These are phyloP conservation scores for Amanita exitialis DNA, from an alignment of 768 basidiomycete species.

Conservation along the genomic window DNA sequence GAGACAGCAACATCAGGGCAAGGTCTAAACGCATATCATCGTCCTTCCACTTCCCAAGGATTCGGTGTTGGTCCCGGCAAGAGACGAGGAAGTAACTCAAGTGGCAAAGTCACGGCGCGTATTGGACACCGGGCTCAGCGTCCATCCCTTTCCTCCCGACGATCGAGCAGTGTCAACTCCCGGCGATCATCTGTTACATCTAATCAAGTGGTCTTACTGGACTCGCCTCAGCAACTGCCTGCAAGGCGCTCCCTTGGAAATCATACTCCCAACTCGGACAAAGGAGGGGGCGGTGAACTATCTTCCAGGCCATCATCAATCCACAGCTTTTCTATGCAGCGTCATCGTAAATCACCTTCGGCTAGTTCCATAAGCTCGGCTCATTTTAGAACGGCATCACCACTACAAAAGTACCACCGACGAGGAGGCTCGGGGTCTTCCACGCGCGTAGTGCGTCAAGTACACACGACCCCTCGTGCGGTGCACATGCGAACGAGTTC, in stretches of 20 bases:
- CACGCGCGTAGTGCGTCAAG: constrained; percentile 67
- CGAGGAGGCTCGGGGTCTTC: constrained; percentile 76
- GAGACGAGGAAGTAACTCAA: constrained; percentile 36
- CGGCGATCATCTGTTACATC: constrained; percentile 50
- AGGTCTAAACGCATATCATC: constrained; percentile 17
- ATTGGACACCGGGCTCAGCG: constrained; percentile 50
- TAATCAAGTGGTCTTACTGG: constrained; percentile 42
- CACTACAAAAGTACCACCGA: constrained; percentile 71
- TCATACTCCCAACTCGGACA: constrained; percentile 84
- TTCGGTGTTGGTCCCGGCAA: constrained; percentile 27
- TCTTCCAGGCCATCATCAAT: constrained; percentile 79
- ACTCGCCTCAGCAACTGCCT: constrained; percentile 45
- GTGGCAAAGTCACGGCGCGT: constrained; percentile 12
- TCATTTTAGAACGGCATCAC: constrained; percentile 61
- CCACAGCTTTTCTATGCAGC: constrained; percentile 59
- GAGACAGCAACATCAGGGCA: constrained; percentile 23
- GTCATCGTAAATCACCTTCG: constrained; percentile 70
- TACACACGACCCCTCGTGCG: constrained; percentile 34
- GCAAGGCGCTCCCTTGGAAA: constrained; percentile 66
- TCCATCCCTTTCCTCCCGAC: constrained; percentile 68
- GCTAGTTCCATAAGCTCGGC: constrained; percentile 67
- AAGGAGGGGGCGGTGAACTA: constrained; percentile 40
- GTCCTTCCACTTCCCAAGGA: constrained; percentile 10
- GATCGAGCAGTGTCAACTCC: constrained; percentile 90
- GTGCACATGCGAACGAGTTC: constrained; percentile 68